phyloP scores from a whole-genome alignment of 2,329 filamentous ascomycete genomes.

The Microdochium trichocladiopsis region DNA sequence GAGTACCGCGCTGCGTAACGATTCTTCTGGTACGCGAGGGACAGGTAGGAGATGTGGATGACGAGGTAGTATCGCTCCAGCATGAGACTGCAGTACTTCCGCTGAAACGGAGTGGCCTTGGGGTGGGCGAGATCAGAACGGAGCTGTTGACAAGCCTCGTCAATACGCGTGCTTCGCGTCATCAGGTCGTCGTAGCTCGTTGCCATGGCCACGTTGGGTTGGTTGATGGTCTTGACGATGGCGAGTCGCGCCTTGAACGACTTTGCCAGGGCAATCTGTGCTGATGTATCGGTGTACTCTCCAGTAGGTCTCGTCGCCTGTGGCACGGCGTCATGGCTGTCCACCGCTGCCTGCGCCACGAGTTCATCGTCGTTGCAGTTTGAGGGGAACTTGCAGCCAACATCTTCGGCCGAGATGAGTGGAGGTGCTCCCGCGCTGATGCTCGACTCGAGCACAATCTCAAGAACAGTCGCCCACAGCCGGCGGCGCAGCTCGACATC shows the following conservation, averaged over 20 bases:
- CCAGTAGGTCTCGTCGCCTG: background rate
- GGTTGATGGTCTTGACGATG: constrained; percentile 4
- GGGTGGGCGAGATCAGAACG: constrained; percentile 1
- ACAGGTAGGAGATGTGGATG: constrained; percentile 3
- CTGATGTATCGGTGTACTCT: constrained; percentile 3
- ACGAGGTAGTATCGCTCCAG: constrained; percentile 5
- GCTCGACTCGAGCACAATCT: constrained; percentile 4
- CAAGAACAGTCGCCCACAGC: constrained; percentile 18
- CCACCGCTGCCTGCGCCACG: constrained; percentile 19
- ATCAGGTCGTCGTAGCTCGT: constrained; percentile 1
- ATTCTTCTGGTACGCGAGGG: constrained; percentile 1
- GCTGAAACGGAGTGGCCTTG: constrained; percentile 1
- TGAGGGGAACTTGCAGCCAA: constrained; percentile 3
- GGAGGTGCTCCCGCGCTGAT: constrained; percentile 3
- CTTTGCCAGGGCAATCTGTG: constrained; percentile 5
- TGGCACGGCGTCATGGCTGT: background rate
- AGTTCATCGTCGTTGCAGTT: constrained; percentile 4
- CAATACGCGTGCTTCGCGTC: constrained; percentile 3
- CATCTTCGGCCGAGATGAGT: constrained; percentile 4
- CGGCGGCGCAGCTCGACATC: constrained; percentile 22
- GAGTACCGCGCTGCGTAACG: background rate
- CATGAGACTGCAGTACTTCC: constrained; percentile 4
- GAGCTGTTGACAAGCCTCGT: constrained; percentile 3
- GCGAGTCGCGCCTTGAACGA: constrained; percentile 3
- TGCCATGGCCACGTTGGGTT: constrained; percentile 2